These are phyloP conservation scores for Calonectria pteridis DNA, from an alignment of 2,329 filamentous ascomycete species.

Conservation along the genomic window DNA sequence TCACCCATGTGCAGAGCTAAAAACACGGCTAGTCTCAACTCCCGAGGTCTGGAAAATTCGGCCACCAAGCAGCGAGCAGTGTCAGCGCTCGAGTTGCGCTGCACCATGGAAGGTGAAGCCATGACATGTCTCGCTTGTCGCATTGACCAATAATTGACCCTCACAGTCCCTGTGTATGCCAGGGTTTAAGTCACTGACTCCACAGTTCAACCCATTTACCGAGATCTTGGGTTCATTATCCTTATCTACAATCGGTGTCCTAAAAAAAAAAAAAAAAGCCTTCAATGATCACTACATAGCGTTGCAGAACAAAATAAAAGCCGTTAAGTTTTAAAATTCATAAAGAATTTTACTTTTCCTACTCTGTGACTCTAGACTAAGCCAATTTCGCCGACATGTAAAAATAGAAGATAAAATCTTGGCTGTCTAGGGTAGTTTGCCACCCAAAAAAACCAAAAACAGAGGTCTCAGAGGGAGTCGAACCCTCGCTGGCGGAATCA, in stretches of 20 bases:
- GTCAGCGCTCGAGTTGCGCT: neutral
- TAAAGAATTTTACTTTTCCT: neutral
- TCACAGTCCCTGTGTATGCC: too few relatives aligned
- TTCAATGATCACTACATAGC: neutral
- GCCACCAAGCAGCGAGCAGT: neutral
- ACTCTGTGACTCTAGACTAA: neutral
- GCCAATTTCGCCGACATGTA: neutral
- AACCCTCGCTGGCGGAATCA: conserved; percentile 13
- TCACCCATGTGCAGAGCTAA: neutral
- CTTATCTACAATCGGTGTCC: neutral
- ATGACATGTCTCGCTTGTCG: neutral
- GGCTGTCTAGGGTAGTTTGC: neutral
- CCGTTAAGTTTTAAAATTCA: too few relatives aligned
- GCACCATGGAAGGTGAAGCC: neutral
- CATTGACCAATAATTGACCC: neutral
- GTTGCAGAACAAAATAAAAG: neutral
- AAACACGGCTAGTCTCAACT: neutral
- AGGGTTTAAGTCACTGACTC: neutral
- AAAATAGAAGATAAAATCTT: neutral
- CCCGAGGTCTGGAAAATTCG: conserved; percentile 3
- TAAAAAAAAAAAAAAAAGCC: too few relatives aligned
- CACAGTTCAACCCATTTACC: neutral
- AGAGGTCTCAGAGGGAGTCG: conserved; percentile 8
- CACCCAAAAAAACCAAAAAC: neutral
- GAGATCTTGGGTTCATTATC: neutral